phyloP scores from a whole-genome alignment of 306 rosid genomes.

The Phaseolus lunatus region DNA sequence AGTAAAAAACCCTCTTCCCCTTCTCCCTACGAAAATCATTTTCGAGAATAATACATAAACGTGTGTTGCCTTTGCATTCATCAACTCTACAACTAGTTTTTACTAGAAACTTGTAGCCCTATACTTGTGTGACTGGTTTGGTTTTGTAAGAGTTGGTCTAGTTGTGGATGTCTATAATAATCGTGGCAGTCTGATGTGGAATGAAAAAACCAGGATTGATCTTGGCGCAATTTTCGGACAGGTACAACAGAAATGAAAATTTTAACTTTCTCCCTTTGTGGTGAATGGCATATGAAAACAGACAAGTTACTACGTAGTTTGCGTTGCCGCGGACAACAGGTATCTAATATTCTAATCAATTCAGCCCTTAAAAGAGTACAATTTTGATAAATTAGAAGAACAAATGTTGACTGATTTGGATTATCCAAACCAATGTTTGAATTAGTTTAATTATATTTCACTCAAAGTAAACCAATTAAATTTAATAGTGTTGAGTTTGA shows the following conservation, averaged over 20 bases:
- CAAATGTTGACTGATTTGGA: too few species aligned
- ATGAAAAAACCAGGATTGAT: background rate
- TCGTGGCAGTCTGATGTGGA: background rate
- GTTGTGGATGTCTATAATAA: background rate
- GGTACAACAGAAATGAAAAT: background rate
- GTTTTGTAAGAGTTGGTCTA: background rate
- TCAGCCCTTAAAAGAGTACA: too few species aligned
- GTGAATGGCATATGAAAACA: background rate
- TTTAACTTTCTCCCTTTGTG: background rate
- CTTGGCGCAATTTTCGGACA: background rate
- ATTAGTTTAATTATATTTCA: too few species aligned
- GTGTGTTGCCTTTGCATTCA: background rate
- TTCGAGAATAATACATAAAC: slow-evolving; percentile 18
- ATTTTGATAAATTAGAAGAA: too few species aligned
- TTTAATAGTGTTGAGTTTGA: too few species aligned
- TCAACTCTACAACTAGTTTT: background rate
- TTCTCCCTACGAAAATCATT: background rate
- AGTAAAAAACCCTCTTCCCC: background rate
- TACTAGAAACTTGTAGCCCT: background rate
- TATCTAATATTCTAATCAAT: too few species aligned
- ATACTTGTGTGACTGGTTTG: background rate
- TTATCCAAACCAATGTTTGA: too few species aligned
- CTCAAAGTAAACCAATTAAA: too few species aligned
- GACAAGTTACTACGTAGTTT: too few species aligned
- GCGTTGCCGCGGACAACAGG: too few species aligned